Conservation (phyloP, 495 filamentous ascomycete species). For the Penicillium parvum region DNA sequence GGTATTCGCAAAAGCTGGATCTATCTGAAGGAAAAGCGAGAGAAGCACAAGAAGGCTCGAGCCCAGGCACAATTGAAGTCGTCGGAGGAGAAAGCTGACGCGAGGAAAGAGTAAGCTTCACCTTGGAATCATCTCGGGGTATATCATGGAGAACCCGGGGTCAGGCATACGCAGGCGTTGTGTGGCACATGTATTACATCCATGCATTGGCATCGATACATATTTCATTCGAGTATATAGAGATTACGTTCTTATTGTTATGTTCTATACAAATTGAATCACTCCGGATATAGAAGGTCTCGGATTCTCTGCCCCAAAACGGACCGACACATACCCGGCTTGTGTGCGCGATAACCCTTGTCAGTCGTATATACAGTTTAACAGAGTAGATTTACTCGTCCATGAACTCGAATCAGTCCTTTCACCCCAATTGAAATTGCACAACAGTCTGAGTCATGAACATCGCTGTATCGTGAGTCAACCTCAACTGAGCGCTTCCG, state of each 20-base stretch:
- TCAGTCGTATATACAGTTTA: neutral
- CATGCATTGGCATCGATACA: conserved; percentile 13
- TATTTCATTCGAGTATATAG: conserved; percentile 5
- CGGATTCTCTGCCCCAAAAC: too few relatives aligned
- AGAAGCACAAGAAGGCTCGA: conserved; percentile 51
- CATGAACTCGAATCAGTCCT: neutral
- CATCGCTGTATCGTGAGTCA: neutral
- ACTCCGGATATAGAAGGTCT: neutral
- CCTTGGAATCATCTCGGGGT: neutral
- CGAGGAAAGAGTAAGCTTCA: conserved; percentile 16
- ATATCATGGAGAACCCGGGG: neutral
- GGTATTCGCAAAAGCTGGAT: conserved; percentile 63
- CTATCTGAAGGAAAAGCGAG: conserved; percentile 81
- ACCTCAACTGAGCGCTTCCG: conserved; percentile 7
- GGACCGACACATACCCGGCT: neutral
- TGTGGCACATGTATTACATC: conserved; percentile 14
- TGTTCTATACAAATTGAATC: too few relatives aligned
- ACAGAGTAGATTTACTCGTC: neutral
- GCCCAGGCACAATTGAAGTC: conserved; percentile 7
- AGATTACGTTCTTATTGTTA: too few relatives aligned
- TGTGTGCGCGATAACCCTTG: neutral
- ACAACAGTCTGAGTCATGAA: conserved; percentile 6
- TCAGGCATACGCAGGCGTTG: conserved; percentile 24
- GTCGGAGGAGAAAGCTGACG: conserved; percentile 6
- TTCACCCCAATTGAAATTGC: neutral